A percentile compares a stretch with the other conserved stretches of the same genome.
Conservation (phyloP, 371 early-diverging fungal genomes). For the Mortierella sp. region DNA sequence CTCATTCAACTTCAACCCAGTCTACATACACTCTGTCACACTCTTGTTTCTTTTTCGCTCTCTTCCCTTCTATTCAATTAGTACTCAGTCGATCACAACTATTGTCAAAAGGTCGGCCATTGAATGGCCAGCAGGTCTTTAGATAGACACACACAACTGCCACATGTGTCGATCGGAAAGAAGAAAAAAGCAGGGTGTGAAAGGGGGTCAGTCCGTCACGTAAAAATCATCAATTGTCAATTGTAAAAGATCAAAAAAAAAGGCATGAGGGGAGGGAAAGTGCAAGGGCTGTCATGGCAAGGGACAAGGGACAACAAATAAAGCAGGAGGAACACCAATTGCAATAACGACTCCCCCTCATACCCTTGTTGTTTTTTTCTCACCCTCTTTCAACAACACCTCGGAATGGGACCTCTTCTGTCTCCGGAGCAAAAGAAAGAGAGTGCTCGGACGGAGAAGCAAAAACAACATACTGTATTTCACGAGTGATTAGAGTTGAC, state of each 20-base stretch:
- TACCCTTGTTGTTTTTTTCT: neutral
- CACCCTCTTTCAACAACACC: neutral
- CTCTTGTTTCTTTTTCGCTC: neutral
- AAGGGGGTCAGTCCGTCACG: neutral
- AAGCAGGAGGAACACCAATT: neutral
- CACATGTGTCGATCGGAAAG: constrained; percentile 12
- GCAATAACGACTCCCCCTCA: neutral
- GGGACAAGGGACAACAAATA: neutral
- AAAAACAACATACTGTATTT: constrained; percentile 1
- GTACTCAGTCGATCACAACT: constrained; percentile 5
- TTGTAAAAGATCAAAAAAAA: no score
- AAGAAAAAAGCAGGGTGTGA: neutral
- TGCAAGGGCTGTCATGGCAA: no score
- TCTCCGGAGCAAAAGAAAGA: neutral
- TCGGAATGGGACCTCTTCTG: neutral
- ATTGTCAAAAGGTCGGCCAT: neutral
- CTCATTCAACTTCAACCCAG: neutral
- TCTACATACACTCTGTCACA: neutral
- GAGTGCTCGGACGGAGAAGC: constrained; percentile 7
- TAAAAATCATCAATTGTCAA: no score
- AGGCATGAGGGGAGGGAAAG: neutral
- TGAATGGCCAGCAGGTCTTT: neutral
- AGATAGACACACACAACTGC: neutral
- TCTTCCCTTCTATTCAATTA: neutral
- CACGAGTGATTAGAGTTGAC: constrained; percentile 3